phyloP scores from a whole-genome alignment of 208 protist species.

The Trypanosoma melophagium region DNA sequence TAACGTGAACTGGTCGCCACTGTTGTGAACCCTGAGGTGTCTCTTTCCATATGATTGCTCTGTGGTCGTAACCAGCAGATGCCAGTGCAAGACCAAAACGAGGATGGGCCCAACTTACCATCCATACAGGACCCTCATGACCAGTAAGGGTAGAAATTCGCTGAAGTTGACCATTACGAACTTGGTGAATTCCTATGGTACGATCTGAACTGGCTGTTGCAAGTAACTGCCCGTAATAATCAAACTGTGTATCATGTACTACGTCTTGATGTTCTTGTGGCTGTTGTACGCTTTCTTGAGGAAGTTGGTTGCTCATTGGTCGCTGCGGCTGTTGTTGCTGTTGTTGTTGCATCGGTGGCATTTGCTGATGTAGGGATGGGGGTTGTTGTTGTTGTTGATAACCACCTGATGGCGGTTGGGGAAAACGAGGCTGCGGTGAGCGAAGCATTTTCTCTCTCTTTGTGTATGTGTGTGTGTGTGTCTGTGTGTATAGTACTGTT shows the following conservation, averaged over 20 bases:
- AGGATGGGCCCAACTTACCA: conserved; percentile 97
- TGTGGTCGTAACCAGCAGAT: conserved; percentile 96
- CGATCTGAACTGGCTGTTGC: conserved; percentile 97
- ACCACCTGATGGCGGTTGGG: neutral
- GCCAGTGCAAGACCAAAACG: conserved; percentile 96
- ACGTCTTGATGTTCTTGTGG: conserved; percentile 84
- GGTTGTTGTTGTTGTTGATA: conserved; percentile 6
- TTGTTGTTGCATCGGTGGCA: conserved; percentile 7
- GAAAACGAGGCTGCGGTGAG: conserved; percentile 19
- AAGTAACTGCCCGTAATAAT: conserved; percentile 98
- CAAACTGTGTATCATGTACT: conserved; percentile 97
- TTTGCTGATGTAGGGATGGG: neutral
- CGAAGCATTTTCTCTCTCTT: conserved; percentile 14
- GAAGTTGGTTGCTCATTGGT: neutral
- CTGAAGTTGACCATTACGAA: conserved; percentile 46
- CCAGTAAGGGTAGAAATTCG: conserved; percentile 75
- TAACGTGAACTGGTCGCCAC: conserved; percentile 69
- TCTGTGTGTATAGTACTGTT: neutral
- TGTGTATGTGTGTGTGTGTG: neutral
- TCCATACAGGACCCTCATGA: conserved; percentile 98
- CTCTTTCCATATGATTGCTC: conserved; percentile 96
- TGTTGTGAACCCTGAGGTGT: conserved; percentile 31
- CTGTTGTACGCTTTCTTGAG: conserved; percentile 5
- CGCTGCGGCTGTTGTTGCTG: conserved; percentile 10
- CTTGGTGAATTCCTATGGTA: conserved; percentile 95